These are phyloP conservation scores for Neltuma alba DNA, from an alignment of 306 rosid genomes.

Conservation along the genomic window DNA sequence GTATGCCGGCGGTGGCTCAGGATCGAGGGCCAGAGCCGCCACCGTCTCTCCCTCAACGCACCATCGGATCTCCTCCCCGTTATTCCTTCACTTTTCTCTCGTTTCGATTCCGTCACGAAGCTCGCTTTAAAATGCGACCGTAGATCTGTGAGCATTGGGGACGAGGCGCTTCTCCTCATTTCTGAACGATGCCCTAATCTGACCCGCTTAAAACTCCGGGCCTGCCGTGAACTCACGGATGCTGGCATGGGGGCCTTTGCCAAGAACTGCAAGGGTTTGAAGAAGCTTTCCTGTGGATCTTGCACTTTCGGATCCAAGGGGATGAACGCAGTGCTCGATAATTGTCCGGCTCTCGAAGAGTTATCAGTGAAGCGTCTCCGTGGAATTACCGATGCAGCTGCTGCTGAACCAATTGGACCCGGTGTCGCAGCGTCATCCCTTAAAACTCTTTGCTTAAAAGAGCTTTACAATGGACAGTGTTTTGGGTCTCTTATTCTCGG, in stretches of 20 bases:
- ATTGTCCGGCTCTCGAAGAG: slow-evolving; percentile 78
- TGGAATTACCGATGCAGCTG: slow-evolving; percentile 64
- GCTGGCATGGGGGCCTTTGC: slow-evolving; percentile 79
- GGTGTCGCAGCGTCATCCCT: slow-evolving; percentile 70
- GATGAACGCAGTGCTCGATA: slow-evolving; percentile 85
- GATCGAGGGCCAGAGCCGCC: slow-evolving; percentile 96
- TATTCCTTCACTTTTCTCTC: slow-evolving; percentile 64
- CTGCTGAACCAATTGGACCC: slow-evolving; percentile 78
- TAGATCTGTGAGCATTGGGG: slow-evolving; percentile 71
- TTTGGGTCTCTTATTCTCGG: slow-evolving; percentile 86
- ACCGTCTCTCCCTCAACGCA: slow-evolving; percentile 84
- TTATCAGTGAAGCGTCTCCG: slow-evolving; percentile 92
- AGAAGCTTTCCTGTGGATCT: slow-evolving; percentile 96
- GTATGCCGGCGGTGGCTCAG: slow-evolving; percentile 88
- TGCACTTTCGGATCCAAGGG: slow-evolving; percentile 88
- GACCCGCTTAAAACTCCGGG: slow-evolving; percentile 94
- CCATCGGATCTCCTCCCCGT: slow-evolving; percentile 54
- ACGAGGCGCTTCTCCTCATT: slow-evolving; percentile 67
- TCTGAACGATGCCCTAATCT: slow-evolving; percentile 84
- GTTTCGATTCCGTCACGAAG: slow-evolving; percentile 88
- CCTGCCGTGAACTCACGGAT: slow-evolving; percentile 83
- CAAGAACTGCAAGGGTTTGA: slow-evolving; percentile 81
- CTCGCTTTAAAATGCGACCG: slow-evolving; percentile 96
- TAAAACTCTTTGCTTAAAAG: slow-evolving; percentile 77
- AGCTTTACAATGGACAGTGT: slow-evolving; percentile 88